These are phyloP conservation scores for Stephanodiscus triporus DNA, from an alignment of 108 stramenopile genomes.

Conservation along the genomic window DNA sequence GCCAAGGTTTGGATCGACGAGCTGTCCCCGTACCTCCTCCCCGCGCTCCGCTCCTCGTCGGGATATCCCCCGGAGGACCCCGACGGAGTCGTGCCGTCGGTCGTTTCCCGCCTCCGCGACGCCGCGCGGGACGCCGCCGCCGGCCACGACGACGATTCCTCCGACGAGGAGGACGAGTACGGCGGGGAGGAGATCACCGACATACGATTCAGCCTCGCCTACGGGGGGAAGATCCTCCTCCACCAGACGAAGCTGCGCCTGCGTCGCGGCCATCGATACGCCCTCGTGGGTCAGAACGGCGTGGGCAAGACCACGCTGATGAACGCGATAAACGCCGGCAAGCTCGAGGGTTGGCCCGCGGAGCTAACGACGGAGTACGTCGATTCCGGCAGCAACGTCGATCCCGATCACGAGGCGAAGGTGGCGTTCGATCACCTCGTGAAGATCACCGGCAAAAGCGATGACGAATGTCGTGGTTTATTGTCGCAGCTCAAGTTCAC, in stretches of 20 bases:
- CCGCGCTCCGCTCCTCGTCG: not conserved
- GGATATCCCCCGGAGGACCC: slow-evolving; percentile 5
- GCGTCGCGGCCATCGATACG: slow-evolving; percentile 96
- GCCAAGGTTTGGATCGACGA: slow-evolving; percentile 59
- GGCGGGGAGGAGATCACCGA: slow-evolving; percentile 91
- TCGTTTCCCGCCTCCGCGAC: slow-evolving; percentile 64
- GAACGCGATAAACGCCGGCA: slow-evolving; percentile 96
- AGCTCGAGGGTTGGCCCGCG: slow-evolving; percentile 95
- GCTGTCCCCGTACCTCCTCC: slow-evolving; percentile 69
- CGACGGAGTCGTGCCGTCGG: slow-evolving; percentile 13
- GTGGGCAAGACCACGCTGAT: slow-evolving; percentile 98
- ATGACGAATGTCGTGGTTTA: slow-evolving; percentile 77
- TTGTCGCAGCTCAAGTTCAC: slow-evolving; percentile 86
- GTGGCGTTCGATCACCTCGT: slow-evolving; percentile 65
- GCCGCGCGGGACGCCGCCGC: slow-evolving; percentile 46
- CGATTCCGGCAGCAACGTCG: slow-evolving; percentile 92
- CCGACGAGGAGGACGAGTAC: slow-evolving; percentile 90
- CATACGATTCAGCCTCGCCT: slow-evolving; percentile 93
- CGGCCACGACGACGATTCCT: slow-evolving; percentile 69
- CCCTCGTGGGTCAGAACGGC: slow-evolving; percentile 95
- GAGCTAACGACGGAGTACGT: slow-evolving; percentile 93
- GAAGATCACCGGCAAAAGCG: slow-evolving; percentile 49
- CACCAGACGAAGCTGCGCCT: slow-evolving; percentile 93
- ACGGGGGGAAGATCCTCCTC: slow-evolving; percentile 97
- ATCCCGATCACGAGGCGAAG: slow-evolving; percentile 85